Percentiles rank a stretch among this genome's conserved stretches.
Evolutionary conservation across 2,329 filamentous ascomycete genomes (phyloP).

Genomic region (Diaporthe citrichinensis): DNA sequence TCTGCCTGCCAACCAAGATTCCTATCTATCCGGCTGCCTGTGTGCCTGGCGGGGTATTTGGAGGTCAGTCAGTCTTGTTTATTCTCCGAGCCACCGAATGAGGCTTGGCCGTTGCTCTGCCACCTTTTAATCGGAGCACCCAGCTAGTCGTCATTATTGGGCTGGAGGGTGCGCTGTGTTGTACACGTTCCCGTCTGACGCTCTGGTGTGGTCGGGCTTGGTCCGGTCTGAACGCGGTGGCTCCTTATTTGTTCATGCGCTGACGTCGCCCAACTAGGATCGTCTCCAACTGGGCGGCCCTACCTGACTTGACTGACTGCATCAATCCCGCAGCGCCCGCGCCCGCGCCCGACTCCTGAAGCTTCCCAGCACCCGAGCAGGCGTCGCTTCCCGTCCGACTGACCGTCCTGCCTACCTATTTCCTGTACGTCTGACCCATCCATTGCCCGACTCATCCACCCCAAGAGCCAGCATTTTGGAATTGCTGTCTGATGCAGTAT

Average conservation of each 20-base stretch:
- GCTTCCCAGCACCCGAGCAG: constrained; percentile 34
- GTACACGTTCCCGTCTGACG: constrained; percentile 24
- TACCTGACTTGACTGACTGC: constrained; percentile 47
- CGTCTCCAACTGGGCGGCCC: constrained; percentile 54
- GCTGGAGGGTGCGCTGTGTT: neutral
- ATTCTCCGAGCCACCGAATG: constrained; percentile 17
- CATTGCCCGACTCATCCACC: neutral
- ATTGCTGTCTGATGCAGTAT: neutral
- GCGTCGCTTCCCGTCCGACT: constrained; percentile 22
- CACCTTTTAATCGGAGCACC: constrained; percentile 21
- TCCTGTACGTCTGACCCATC: constrained; percentile 19
- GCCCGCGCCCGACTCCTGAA: constrained; percentile 31
- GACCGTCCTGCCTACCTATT: constrained; percentile 1
- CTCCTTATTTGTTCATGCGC: constrained; percentile 55
- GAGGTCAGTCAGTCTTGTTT: neutral
- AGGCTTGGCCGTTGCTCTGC: constrained; percentile 28
- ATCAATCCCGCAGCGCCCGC: constrained; percentile 27
- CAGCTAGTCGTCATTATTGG: neutral
- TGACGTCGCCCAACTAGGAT: constrained; percentile 63
- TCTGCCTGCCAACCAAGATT: neutral
- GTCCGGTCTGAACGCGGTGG: constrained; percentile 35
- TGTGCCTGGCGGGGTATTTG: constrained; percentile 20
- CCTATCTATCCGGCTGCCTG: constrained; percentile 22
- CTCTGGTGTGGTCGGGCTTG: constrained; percentile 16
- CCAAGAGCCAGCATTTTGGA: constrained; percentile 19